Percentiles rank a stretch among this genome's conserved stretches.
phyloP scores from a whole-genome alignment of 129 eudicot species.

The Lonicera japonica region DNA sequence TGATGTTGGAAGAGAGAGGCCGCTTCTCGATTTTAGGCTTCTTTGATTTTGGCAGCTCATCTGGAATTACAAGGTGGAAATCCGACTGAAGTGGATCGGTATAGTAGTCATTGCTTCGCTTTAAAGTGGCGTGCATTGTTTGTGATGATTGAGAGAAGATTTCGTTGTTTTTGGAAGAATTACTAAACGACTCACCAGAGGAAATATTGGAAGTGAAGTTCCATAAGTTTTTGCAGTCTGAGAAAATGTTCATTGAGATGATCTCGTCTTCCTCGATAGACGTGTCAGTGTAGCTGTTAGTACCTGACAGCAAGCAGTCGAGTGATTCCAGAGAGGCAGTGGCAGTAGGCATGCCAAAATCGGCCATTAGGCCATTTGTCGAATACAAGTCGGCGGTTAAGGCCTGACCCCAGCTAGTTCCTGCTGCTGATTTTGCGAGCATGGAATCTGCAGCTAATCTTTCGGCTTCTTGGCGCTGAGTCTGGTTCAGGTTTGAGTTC shows the following conservation, averaged over 20 bases:
- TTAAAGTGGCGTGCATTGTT: neutral
- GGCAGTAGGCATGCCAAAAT: conserved; percentile 11
- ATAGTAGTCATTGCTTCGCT: conserved; percentile 14
- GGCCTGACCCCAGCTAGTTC: conserved; percentile 2
- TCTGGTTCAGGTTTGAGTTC: conserved; percentile 5
- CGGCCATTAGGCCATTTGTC: conserved; percentile 1
- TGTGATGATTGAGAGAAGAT: conserved; percentile 19
- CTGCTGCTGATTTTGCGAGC: neutral
- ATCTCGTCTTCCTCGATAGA: conserved; percentile 40
- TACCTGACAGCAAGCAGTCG: conserved; percentile 43
- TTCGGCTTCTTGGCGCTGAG: conserved; percentile 7
- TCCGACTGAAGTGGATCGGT: neutral
- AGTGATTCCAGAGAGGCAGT: conserved; percentile 47
- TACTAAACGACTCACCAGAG: conserved; percentile 24
- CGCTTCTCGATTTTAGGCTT: conserved; percentile 31
- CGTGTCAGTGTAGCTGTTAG: conserved; percentile 41
- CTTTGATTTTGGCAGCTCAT: conserved; percentile 29
- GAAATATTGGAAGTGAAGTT: conserved; percentile 13
- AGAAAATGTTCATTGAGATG: conserved; percentile 42
- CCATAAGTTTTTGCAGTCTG: conserved; percentile 35
- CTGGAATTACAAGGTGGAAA: conserved; percentile 14
- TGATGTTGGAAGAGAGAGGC: conserved; percentile 63
- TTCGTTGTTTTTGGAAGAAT: conserved; percentile 20
- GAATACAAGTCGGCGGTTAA: conserved; percentile 1
- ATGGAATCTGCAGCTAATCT: conserved; percentile 13